Evolutionary conservation across 108 stramenopile species (phyloP).

Genomic region (Aureococcus anophagefferens): DNA sequence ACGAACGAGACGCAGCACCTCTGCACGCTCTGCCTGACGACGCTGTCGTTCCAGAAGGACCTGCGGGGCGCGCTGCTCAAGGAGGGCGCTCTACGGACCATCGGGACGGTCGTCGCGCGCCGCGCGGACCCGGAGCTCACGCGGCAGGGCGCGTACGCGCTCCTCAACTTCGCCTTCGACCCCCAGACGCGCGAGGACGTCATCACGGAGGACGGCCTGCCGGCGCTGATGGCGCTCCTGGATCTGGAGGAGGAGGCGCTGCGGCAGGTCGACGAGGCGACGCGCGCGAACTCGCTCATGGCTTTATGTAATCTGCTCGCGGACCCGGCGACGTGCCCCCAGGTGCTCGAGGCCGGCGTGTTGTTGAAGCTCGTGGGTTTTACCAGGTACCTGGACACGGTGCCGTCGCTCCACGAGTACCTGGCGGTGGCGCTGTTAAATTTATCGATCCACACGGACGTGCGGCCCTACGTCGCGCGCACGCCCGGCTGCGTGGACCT

Average conservation of each 20-base stretch:
- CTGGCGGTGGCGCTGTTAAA: neutral
- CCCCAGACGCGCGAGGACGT: constrained; percentile 1
- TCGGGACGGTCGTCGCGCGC: neutral
- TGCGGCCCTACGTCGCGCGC: neutral
- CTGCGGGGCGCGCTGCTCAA: neutral
- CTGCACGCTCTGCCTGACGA: neutral
- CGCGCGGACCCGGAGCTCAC: neutral
- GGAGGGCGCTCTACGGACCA: neutral
- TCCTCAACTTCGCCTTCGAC: constrained; percentile 9
- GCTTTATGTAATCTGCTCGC: constrained; percentile 8
- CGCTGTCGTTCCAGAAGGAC: neutral
- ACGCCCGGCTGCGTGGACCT: neutral
- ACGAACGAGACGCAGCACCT: neutral
- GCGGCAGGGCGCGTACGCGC: neutral
- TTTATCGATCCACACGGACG: neutral
- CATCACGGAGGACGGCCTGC: neutral
- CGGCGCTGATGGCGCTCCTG: constrained; percentile 2
- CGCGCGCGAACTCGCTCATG: neutral
- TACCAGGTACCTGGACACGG: neutral
- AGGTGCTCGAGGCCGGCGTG: neutral
- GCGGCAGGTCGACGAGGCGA: neutral
- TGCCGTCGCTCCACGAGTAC: neutral
- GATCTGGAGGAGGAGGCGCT: neutral
- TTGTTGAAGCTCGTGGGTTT: neutral
- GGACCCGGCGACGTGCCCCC: neutral